A percentile compares a stretch with the other conserved stretches of the same genome.
Conservation (phyloP, 345 rosid species). For the Brassica carinata region DNA sequence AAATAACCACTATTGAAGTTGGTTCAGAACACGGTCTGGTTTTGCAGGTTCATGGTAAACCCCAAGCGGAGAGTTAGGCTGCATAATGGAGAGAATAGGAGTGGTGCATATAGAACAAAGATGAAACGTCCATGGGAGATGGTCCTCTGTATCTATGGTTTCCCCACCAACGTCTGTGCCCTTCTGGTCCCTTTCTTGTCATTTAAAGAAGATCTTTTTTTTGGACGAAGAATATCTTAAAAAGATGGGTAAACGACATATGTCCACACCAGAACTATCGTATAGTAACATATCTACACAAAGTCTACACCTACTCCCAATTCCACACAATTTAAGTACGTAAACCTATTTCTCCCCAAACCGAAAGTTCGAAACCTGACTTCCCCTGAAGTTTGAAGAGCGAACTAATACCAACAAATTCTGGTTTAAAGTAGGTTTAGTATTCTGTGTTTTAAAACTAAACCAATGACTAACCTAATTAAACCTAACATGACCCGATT, state of each 20-base stretch:
- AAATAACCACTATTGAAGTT: not conserved
- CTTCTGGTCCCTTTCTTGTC: slow-evolving; percentile 62
- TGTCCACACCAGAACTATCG: no score
- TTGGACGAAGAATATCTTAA: no score
- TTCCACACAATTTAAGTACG: not conserved
- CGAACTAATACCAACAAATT: not conserved
- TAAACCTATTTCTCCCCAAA: not conserved
- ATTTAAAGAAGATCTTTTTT: not conserved
- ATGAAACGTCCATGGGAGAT: slow-evolving; percentile 88
- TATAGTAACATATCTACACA: not conserved
- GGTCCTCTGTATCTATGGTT: slow-evolving; percentile 85
- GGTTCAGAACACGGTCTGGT: not conserved
- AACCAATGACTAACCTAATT: not conserved
- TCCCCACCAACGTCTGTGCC: slow-evolving; percentile 82
- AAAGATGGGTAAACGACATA: no score
- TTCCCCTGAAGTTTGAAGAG: not conserved
- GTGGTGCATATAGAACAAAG: slow-evolving; percentile 90
- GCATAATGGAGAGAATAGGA: slow-evolving; percentile 82
- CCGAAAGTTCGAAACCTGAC: not conserved
- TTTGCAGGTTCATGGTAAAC: slow-evolving; percentile 79
- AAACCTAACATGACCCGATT: not conserved
- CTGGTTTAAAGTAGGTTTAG: not conserved
- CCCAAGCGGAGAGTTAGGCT: slow-evolving; percentile 86
- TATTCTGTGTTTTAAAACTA: not conserved
- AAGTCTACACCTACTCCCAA: not conserved